Base-by-base conservation (phyloP, 2,329 filamentous ascomycete species). In the Zarea fungicola region DNA sequence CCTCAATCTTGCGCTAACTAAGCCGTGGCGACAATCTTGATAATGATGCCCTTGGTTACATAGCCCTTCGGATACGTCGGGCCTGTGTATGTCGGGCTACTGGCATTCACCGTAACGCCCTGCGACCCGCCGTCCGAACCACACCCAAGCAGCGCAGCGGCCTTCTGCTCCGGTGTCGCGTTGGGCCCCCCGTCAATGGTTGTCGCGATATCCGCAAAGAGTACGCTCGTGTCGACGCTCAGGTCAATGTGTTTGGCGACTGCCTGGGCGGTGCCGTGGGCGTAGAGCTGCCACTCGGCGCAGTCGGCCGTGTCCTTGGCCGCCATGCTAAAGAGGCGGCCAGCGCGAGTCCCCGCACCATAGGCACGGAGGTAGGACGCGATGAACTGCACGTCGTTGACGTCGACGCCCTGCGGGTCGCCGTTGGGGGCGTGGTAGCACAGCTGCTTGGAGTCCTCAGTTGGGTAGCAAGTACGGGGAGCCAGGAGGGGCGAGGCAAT, bases 1-100 rank as follows among this genome's bases (percentile, higher is more conserved):
- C n/a, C n/a, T n/a, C n/a, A n/a, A n/a, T n/a, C n/a, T n/a, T n/a
- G n/a, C n/a, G n/a, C n/a, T n/a, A n/a, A n/a, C n/a, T n/a, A n/a
- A n/a, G n/a, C n/a, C n/a, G n/a, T n/a, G 13, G 40, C 40, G 18
- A 62, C 58, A 39, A 62, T 39, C 56, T 63, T 63, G 55, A 64
- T 52, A 16, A 61, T 35, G 11, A 64, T 57, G 2, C 57, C 61
- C 5, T 47, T 56, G 25, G 51, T 53, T 13, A 49, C 50, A 6
- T 52, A 54, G 7, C 46, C 54, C n/a, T 52, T 53, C n/a, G 40
- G 40, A 44, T 60, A 64, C 4, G 50, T 52, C 1, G 43, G 28
- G 1, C 53, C 52, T 8, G 42, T 48, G 46, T 59, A 58, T 2
- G 49, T 43, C 14, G 51, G 43, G 45, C 55, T 52, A 9, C 44